Conservation (phyloP, 2,329 filamentous ascomycete genomes). For the Fusarium sp. region DNA sequence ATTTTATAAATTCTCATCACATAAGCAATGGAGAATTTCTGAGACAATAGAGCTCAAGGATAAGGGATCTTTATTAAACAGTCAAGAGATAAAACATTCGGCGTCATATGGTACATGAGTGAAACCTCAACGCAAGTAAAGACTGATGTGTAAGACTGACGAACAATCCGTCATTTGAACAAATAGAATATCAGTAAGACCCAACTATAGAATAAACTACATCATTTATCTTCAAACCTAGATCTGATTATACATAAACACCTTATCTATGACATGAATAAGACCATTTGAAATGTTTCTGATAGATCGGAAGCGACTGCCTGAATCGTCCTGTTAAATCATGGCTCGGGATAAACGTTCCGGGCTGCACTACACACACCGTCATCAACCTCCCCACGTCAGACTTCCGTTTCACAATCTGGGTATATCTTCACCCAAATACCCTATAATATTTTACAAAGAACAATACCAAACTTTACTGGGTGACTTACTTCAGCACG, state of each 20-base stretch:
- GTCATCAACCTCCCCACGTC: constrained; percentile 6
- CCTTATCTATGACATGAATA: not conserved
- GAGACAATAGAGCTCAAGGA: not conserved
- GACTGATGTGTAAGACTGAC: not conserved
- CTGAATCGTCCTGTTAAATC: not conserved
- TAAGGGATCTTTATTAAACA: not conserved
- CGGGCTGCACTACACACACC: not conserved
- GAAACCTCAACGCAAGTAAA: not conserved
- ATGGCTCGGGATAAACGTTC: constrained; percentile 21
- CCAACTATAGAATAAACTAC: not conserved
- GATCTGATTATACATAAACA: not conserved
- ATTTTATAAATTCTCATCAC: not conserved
- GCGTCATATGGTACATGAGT: not conserved
- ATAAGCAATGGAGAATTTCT: not conserved
- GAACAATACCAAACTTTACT: not conserved
- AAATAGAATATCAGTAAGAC: not conserved
- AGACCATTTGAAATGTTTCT: not conserved
- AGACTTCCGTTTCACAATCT: not conserved
- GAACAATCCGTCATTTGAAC: not conserved
- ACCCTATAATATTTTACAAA: accelerated
- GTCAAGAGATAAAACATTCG: not conserved
- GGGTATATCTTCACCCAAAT: not conserved
- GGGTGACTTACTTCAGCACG: no score
- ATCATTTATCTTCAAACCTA: not conserved
- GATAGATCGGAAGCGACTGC: not conserved